Base-by-base conservation (phyloP, 2,329 filamentous ascomycete genomes). In the Paecilomyces niveus region DNA sequence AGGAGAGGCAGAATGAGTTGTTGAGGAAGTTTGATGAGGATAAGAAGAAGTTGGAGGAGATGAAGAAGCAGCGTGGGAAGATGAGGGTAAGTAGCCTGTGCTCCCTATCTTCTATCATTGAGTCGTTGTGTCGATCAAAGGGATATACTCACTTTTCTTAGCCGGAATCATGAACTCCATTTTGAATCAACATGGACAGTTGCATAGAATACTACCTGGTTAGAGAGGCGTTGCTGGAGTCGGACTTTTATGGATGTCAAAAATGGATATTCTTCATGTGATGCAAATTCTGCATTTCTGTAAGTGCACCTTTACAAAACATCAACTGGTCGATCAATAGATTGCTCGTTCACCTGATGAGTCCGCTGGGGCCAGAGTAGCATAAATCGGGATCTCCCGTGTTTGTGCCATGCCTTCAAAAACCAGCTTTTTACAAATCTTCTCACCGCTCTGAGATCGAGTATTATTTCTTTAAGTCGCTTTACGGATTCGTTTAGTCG, bases 11-110 rank as follows among this genome's bases (percentile, higher is more conserved):
- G 72, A 80, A 82, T 51, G 83, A 87, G 67, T 72, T 94, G 71
- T 74, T 89, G 64, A 85, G 80, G 75, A 81, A 81, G 68, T 95
- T 94, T 72, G 88, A 92, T 69, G 85, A 90, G 71, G 90, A 94
- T 76, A 83, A 83, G 75, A 84, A 78, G 76, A 89, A 84, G 75
- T 82, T 94, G 53, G 80, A 82, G 66, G 85, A 85, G 58, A 87
- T 92, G 85, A 85, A 84, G 74, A 83, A 82, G 72, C 83, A 84
- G 75, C 83, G 83, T 69, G 83, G 84, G 21, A 86, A 81, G 70
- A 83, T 89, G 67, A 78, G 78, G 69, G 76, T 79, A 64, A 62
- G 72, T 70, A 53, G 53, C 50, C 1, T 13, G 13, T 49, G 3
- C 54, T 29, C 32, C 31, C 33, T 6, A 51, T 45, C 3, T 45